Conservation (phyloP, 2,329 filamentous ascomycete species). For the Xylaria digitata region DNA sequence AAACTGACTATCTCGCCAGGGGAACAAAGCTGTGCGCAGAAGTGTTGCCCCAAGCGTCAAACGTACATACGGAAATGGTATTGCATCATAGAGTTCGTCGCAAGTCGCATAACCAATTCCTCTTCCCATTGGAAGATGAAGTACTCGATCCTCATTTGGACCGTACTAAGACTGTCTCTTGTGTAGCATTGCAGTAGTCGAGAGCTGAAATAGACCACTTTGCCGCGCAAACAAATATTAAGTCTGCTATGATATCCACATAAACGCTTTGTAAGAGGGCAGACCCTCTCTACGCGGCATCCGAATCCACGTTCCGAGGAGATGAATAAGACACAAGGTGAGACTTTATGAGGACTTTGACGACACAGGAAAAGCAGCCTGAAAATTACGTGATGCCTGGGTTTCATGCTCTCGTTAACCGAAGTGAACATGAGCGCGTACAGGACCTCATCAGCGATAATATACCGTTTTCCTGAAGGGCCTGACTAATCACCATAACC, state of each 20-base stretch:
- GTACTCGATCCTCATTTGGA: conserved; percentile 1
- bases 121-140: conserved; percentile 16
- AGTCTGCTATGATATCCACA: not conserved
- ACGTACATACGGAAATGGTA: not conserved
- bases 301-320: conserved; percentile 4
- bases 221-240: not conserved
- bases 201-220: not conserved
- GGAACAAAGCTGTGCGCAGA: not conserved
- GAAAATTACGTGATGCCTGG: not conserved
- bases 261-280: not conserved
- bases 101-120: not conserved
- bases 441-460: not conserved
- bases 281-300: conserved; percentile 1
- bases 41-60: not conserved
- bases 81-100: not conserved
- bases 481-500: not conserved
- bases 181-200: conserved; percentile 22
- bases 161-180: conserved; percentile 10
- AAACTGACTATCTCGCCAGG: not conserved
- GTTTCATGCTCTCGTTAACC: not conserved
- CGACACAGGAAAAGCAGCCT: not conserved
- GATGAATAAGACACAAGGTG: not conserved
- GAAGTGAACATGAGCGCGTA: too few relatives aligned
- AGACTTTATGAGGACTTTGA: not conserved
- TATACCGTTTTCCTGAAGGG: not conserved